A percentile compares a stretch with the other conserved stretches of the same genome.
phyloP scores from a whole-genome alignment of 768 basidiomycete genomes.

The Xerocomus spinulosus region DNA sequence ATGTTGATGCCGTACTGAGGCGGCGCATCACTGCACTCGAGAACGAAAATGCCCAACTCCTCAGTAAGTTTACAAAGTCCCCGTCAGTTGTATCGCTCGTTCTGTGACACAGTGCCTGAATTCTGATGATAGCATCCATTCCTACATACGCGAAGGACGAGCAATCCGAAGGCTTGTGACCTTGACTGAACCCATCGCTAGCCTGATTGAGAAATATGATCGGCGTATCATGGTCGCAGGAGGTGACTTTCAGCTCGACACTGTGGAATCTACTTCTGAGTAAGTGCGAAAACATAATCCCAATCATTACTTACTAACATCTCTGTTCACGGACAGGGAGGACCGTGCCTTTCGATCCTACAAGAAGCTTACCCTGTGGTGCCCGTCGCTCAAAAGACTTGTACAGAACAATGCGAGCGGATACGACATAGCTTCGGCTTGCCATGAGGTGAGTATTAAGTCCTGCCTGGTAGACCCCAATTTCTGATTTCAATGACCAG shows the following conservation, averaged over 20 bases:
- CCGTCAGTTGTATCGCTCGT: too few species aligned
- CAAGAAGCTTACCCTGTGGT: conserved; percentile 9
- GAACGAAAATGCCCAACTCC: too few species aligned
- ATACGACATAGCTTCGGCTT: too few species aligned
- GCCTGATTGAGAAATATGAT: conserved; percentile 9
- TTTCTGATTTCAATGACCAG: too few species aligned
- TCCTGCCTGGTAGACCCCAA: too few species aligned
- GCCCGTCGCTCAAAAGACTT: not conserved
- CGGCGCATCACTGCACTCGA: too few species aligned
- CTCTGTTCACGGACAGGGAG: conserved; percentile 5
- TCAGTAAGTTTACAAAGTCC: too few species aligned
- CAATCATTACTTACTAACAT: too few species aligned
- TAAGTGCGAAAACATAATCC: too few species aligned
- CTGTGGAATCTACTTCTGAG: not conserved
- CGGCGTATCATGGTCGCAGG: not conserved
- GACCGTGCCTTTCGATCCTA: not conserved
- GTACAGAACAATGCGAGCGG: too few species aligned
- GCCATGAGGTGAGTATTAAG: conserved; percentile 12
- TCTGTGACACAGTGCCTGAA: too few species aligned
- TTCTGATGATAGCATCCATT: conserved; percentile 1
- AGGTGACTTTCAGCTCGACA: not conserved
- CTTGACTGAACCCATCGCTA: not conserved
- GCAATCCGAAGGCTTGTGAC: conserved; percentile 8
- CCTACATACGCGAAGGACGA: conserved; percentile 1
- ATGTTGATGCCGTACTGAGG: too few species aligned